Evolutionary conservation across 257 asterid genomes (phyloP), one percentile per base, ranked within the genome.

Genomic region (Thymus quinquecostatus): DNA sequence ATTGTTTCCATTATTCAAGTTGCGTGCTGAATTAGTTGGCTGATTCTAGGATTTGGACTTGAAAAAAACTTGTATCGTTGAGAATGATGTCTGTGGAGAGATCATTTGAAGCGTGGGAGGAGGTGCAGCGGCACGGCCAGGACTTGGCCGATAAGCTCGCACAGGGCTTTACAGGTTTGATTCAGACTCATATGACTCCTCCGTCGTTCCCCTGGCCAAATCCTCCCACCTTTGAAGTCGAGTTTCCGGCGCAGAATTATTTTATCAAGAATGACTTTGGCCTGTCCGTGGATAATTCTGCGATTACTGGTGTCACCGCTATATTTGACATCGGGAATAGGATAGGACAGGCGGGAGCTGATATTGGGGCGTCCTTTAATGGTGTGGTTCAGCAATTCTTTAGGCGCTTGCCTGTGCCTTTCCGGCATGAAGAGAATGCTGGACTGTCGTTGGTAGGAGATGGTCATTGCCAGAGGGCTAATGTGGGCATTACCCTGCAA

Each of bases 91-190:
- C 99, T 5, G 92, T 89, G 68, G 99, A 94, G 84, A 83, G 99
- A 80, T 86, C 98, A 2, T 88, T 91, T 69, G 99, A 94, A 62
- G 99, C 97, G 11, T 94, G 99, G 99, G 99, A 94, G 78, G 99
- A 94, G 86, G 97, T 91, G 75, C 99, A 94, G 85, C 86, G 98
- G 67, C 99, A 94, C 50, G 97, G 99, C 29, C 91, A 74, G 73
- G 98, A 94, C 68, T 81, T 91, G 38, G 99, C 98, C 3, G 99
- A 91, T 74, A 88, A 72, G 83, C 83, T 94, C 10, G 82, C 99
- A 8, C 96, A 94, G 78, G 96, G 98, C 10, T 88, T 94, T 66
- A 82, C 95, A 10, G 97, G 96, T 30, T 77, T 91, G 69, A 91
- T 94, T 75, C 97, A 91, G 38, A 82, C 96, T 36, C 96, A 93